Evolutionary conservation across 345 rosid species (phyloP), one percentile per base, ranked within the genome.

Genomic region (Citrus unshiu): DNA sequence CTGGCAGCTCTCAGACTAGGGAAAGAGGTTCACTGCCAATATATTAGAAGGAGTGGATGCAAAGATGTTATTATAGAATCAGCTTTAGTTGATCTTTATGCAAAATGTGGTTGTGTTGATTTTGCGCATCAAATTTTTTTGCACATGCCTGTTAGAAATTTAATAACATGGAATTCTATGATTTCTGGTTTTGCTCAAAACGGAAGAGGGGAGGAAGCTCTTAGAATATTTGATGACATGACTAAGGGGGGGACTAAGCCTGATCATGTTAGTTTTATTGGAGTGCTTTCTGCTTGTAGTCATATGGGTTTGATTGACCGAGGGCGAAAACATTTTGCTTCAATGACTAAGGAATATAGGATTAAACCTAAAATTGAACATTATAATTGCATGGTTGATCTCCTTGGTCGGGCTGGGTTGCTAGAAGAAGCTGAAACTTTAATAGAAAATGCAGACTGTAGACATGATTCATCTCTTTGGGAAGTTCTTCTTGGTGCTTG

Each of bases 101-200:
- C 98, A 71, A 93, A 92, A 85, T 92, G 96, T 21, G 97, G 99
- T 22, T 85, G 90, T 78, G 73, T 92, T 69, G 89, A 89, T 85
- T 89, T 84, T 73, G 96, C 97, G 39, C 71, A 80, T 46, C 81
- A 80, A 57, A 75, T 92, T 35, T 95, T 88, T 71, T 61, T 71
- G 18, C 82, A 79, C 51, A 92, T 92, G 97, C 70, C 82, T 1
- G 68, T 83, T 56, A 86, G 80, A 74, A 93, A 92, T 78, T 76
- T 90, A 83, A 91, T 95, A 81, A 91, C 98, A 27, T 90, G 95
- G 97, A 95, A 95, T 76, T 82, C 99, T 1, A 93, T 95, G 96
- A 83, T 95, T 49, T 70, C 84, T 79, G 99, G 94, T 7, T 85
- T 92, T 63, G 98, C 97, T 74, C 97, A 95, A 76, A 95, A 95